Conservation (phyloP, 257 asterid species). For the Solanum okadae region DNA sequence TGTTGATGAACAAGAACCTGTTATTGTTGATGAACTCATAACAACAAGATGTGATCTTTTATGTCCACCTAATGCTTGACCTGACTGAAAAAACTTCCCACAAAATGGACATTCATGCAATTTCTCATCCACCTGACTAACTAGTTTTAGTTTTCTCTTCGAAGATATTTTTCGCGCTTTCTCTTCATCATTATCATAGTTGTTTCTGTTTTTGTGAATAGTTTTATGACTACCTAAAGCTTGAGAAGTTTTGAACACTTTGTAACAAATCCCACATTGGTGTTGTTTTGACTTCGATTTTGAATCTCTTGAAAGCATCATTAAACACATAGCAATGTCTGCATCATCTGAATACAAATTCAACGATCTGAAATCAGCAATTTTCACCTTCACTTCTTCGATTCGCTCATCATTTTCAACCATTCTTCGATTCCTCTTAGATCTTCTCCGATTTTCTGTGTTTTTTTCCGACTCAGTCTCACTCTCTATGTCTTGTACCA, state of each 20-base stretch:
- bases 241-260: conserved; percentile 30
- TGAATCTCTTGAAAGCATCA: conserved; percentile 54
- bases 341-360: conserved; percentile 30
- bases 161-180: not conserved
- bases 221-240: conserved; percentile 24
- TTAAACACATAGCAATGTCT: conserved; percentile 49
- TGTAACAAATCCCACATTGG: conserved; percentile 27
- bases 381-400: not conserved
- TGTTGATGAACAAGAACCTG: not conserved
- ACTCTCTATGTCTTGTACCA: conserved; percentile 19
- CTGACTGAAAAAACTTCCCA: conserved; percentile 39
- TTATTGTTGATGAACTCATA: conserved; percentile 3
- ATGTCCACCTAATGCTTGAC: conserved; percentile 69
- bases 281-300: not conserved
- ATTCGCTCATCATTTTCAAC: not conserved
- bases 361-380: conserved; percentile 10
- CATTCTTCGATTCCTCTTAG: conserved; percentile 16
- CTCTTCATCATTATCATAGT: not conserved
- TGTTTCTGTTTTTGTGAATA: not conserved
- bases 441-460: conserved; percentile 13
- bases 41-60: conserved; percentile 37
- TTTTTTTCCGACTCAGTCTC: conserved; percentile 26
- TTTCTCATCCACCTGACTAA: not conserved
- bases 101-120: conserved; percentile 46
- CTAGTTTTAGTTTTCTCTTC: not conserved